Evolutionary conservation across 2,329 filamentous ascomycete genomes (phyloP).

Genomic region (Whalleya microplaca): DNA sequence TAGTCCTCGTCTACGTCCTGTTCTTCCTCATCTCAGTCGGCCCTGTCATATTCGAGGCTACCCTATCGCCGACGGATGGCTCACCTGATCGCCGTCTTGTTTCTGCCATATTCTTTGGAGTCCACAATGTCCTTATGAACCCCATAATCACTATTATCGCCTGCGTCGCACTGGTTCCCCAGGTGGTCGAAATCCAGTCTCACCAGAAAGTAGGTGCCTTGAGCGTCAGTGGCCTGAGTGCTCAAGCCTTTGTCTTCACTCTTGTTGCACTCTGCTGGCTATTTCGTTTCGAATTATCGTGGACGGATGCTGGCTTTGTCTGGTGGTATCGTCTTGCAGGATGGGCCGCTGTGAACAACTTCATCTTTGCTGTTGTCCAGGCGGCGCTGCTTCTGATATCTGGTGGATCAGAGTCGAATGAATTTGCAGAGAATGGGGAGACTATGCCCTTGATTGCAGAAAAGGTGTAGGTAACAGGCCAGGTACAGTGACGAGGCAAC

Average conservation of each 20-base stretch:
- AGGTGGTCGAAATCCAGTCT: neutral
- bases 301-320: neutral
- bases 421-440: neutral
- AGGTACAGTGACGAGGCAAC: no score
- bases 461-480: no score
- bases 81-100: neutral
- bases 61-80: neutral
- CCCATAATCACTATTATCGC: neutral
- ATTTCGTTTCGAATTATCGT: neutral
- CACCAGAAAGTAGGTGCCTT: neutral
- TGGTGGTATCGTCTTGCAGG: constrained; percentile 1
- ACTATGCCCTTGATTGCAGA: neutral
- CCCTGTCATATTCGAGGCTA: neutral
- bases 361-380: constrained; percentile 3
- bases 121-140: neutral
- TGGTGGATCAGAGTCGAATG: neutral
- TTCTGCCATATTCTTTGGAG: neutral
- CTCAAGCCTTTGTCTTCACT: constrained; percentile 2
- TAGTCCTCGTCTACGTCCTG: neutral
- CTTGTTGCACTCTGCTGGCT: constrained; percentile 1
- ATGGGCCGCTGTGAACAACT: neutral
- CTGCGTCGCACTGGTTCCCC: neutral
- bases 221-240: neutral
- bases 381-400: constrained; percentile 1
- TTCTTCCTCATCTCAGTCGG: neutral